Evolutionary conservation across 2,329 filamentous ascomycete species (phyloP), one percentile per base, ranked within the genome.

Genomic region (Phyllosticta capitalensis): DNA sequence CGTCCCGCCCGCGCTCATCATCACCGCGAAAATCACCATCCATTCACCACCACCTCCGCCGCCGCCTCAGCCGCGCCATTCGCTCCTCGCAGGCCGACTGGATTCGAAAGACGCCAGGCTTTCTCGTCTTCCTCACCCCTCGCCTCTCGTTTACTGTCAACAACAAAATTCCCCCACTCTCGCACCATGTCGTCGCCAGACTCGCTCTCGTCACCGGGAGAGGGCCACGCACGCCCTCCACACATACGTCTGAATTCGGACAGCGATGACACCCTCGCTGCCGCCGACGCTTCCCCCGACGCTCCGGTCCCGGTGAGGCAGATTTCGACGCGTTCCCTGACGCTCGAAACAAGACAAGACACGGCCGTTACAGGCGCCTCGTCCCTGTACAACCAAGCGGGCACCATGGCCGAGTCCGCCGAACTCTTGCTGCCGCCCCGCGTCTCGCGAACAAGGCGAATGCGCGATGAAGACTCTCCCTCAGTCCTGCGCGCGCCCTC

Each of bases 231-330:
- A 54, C 66, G 65, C 55, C 75, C 79, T 63, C 83, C 83, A 64
- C 84, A 86, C 64, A 82, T 87, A 61, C 82, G 83, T 60, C 77
- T 87, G 63, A 86, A 87, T 67, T 85, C 83, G 24, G 83, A 80
- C 52, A 78, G 76, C 64, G 77, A 81, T 64, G 78, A 86, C 66
- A 38, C 30, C 30, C 72, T 79, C 30, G 74, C 77, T 62, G 73
- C 70, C 61, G 65, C 72, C 69, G 61, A 73, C 66, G 67, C 67
- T 58, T 59, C 66, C 54, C 61, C 65, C 28, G 61, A 64, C 48
- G 71, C 73, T 51, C 73, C 75, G 30, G 68, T 65, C 59, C 72
- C 74, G 20, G 64, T 72, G 54, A 71, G 74, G 50, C 74, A 75
- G 57, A 69, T 66, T 20, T 75, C 77, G 1, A 70, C 75, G 53